A percentile compares a stretch with the other conserved stretches of the same genome.
Conservation (phyloP, 2,329 filamentous ascomycete species). For the Daldinia eschscholtzii region DNA sequence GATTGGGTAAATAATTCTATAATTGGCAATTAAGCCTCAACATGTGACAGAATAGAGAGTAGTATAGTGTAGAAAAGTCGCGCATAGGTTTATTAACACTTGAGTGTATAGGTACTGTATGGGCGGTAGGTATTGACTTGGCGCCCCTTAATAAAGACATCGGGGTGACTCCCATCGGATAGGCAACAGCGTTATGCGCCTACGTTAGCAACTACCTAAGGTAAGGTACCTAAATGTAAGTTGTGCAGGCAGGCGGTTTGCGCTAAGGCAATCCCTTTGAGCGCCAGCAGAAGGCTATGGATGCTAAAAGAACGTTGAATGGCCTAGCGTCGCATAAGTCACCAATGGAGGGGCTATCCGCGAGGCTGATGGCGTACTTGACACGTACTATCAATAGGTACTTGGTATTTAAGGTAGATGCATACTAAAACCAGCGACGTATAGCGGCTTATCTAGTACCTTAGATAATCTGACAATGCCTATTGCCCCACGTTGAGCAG, state of each 20-base stretch:
- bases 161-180: too few species aligned
- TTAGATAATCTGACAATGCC: conserved; percentile 27
- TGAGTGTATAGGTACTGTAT: not conserved
- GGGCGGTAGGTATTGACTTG: not conserved
- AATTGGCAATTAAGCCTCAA: not conserved
- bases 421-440: not conserved
- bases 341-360: conserved; percentile 21
- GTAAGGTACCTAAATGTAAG: too few species aligned
- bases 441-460: conserved; percentile 10
- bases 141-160: not conserved
- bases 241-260: too few species aligned
- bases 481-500: conserved; percentile 29
- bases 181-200: too few species aligned
- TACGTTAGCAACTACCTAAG: too few species aligned
- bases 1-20: not conserved
- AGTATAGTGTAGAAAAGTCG: not conserved
- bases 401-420: not conserved
- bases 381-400: conserved; percentile 23
- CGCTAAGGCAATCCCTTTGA: not conserved
- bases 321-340: conserved; percentile 14
- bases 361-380: conserved; percentile 33
- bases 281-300: conserved; percentile 40
- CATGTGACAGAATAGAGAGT: not conserved
- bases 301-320: conserved; percentile 28
- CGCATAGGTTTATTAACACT: not conserved